phyloP scores from a whole-genome alignment of 148 eudicot species.

The Amaranthus palmeri region DNA sequence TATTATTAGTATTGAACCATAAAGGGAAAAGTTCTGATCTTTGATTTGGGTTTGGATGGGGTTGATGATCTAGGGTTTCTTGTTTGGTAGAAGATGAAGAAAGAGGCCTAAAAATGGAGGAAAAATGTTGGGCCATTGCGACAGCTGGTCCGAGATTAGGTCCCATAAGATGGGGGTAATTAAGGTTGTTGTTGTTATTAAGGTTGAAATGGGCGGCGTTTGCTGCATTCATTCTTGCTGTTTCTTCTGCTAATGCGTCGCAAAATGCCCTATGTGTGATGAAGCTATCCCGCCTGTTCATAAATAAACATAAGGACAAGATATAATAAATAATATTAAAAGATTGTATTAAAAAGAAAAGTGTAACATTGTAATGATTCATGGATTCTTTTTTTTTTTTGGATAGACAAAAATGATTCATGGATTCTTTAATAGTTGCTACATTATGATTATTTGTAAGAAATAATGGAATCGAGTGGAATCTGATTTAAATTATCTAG shows the following conservation, averaged over 20 bases:
- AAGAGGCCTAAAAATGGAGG: conserved; percentile 54
- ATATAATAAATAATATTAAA: too few species aligned
- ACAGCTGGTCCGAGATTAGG: conserved; percentile 33
- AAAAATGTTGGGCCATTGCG: conserved; percentile 46
- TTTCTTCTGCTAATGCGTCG: conserved; percentile 90
- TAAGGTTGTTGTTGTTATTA: background rate
- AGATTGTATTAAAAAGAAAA: too few species aligned
- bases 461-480: too few species aligned
- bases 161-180: conserved; percentile 28
- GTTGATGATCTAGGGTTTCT: conserved; percentile 24
- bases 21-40: conserved; percentile 16
- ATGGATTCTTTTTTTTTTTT: too few species aligned
- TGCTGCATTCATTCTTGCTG: conserved; percentile 74
- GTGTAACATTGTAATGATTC: too few species aligned
- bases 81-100: conserved; percentile 24
- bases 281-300: conserved; percentile 85
- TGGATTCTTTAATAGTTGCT: too few species aligned
- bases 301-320: too few species aligned
- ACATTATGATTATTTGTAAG: too few species aligned
- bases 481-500: too few species aligned
- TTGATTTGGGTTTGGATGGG: conserved; percentile 24
- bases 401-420: too few species aligned
- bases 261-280: conserved; percentile 93
- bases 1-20: conserved; percentile 18
- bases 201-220: conserved; percentile 36